A percentile compares a stretch with the other conserved stretches of the same genome.
These are phyloP conservation scores for Ciborinia camelliae DNA, from an alignment of 2,329 filamentous ascomycete genomes.

Conservation along the genomic window DNA sequence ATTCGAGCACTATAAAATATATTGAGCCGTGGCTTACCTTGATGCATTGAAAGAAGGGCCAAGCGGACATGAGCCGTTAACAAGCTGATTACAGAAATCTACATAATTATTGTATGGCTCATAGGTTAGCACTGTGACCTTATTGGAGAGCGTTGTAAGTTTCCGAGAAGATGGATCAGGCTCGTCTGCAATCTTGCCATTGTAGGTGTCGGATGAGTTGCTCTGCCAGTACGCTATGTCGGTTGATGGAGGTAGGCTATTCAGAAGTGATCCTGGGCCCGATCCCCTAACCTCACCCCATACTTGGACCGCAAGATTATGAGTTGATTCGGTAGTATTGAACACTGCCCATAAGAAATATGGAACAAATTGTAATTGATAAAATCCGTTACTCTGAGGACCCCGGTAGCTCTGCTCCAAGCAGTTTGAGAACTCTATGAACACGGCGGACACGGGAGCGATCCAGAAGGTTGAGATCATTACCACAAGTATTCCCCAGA, in stretches of 20 bases:
- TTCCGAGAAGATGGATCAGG: conserved; percentile 45
- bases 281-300: conserved; percentile 90
- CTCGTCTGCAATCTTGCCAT: conserved; percentile 69
- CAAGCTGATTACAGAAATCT: conserved; percentile 65
- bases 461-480: conserved; percentile 31
- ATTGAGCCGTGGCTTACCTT: conserved; percentile 39
- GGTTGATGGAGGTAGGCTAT: conserved; percentile 56
- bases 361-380: conserved; percentile 76
- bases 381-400: conserved; percentile 51
- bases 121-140: conserved; percentile 74
- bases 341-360: conserved; percentile 72
- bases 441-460: conserved; percentile 56
- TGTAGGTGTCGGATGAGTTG: conserved; percentile 54
- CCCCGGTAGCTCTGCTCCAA: conserved; percentile 59
- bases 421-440: conserved; percentile 82
- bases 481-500: conserved; percentile 27
- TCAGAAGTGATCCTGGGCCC: conserved; percentile 41
- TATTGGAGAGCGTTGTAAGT: conserved; percentile 69
- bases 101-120: conserved; percentile 56
- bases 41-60: conserved; percentile 66
- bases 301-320: conserved; percentile 72
- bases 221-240: conserved; percentile 55
- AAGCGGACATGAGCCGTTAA: conserved; percentile 69
- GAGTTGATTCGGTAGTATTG: conserved; percentile 55
- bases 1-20: neutral